Percentiles rank a stretch among this genome's conserved stretches.
These are phyloP conservation scores for Rhododendron ovatum DNA, from an alignment of 148 eudicot genomes.

Conservation along the genomic window DNA sequence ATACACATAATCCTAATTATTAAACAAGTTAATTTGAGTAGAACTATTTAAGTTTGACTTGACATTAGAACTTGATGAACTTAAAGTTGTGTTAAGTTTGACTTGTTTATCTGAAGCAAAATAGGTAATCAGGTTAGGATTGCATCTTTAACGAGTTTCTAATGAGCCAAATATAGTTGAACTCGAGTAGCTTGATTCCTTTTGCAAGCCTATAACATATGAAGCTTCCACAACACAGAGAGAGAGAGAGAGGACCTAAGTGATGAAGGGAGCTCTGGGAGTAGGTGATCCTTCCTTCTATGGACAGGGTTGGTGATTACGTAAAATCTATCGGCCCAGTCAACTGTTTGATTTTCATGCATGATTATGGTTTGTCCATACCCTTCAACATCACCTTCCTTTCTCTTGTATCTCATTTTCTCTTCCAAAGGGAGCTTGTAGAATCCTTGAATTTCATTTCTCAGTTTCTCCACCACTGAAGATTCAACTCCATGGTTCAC, in stretches of 20 bases:
- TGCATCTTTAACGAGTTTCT: too few relatives aligned
- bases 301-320: slow-evolving; percentile 26
- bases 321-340: slow-evolving; percentile 28
- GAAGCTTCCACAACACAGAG: not conserved
- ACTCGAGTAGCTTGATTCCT: not conserved
- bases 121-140: not conserved
- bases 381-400: slow-evolving; percentile 19
- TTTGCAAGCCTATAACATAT: not conserved
- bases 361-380: slow-evolving; percentile 18
- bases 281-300: slow-evolving; percentile 26
- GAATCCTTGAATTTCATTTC: slow-evolving; percentile 17
- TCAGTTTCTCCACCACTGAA: slow-evolving; percentile 20
- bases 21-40: too few relatives aligned
- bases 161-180: not conserved
- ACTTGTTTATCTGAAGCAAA: not conserved
- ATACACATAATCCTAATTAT: too few relatives aligned
- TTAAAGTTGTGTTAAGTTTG: too few relatives aligned
- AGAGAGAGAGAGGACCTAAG: slow-evolving; percentile 30
- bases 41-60: too few relatives aligned
- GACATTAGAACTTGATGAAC: too few relatives aligned
- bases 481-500: slow-evolving; percentile 23
- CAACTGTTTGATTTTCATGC: slow-evolving; percentile 13
- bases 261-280: slow-evolving; percentile 26
- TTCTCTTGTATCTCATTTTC: slow-evolving; percentile 15
- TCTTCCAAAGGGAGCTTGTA: slow-evolving; percentile 18